Percentiles rank a stretch among this genome's conserved stretches.
phyloP scores from a whole-genome alignment of 352 stramenopile genomes.

The Globisporangium spinosum region DNA sequence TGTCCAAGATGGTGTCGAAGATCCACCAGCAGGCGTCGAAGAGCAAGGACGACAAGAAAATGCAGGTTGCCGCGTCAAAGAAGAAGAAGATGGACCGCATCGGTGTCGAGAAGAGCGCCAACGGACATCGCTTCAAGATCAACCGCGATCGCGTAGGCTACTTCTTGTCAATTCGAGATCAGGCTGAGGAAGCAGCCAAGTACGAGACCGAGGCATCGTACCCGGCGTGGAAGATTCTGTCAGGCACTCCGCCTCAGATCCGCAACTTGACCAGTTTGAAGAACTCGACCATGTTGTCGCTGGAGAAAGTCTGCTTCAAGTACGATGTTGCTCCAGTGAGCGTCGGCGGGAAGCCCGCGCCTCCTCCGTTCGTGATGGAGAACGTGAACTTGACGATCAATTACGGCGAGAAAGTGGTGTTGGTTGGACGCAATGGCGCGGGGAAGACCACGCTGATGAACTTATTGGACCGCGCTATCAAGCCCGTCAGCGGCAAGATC shows the following conservation, averaged over 20 bases:
- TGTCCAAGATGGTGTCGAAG: conserved; percentile 46
- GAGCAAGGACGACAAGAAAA: conserved; percentile 58
- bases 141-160: conserved; percentile 52
- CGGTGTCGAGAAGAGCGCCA: conserved; percentile 45
- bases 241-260: conserved; percentile 43
- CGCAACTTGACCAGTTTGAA: conserved; percentile 47
- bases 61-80: conserved; percentile 54
- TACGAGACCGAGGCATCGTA: conserved; percentile 34
- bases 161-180: conserved; percentile 26
- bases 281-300: conserved; percentile 46
- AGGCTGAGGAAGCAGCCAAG: conserved; percentile 39
- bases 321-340: conserved; percentile 23
- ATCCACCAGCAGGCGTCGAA: conserved; percentile 38
- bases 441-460: conserved; percentile 94
- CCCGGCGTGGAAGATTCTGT: conserved; percentile 42
- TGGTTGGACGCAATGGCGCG: conserved; percentile 83
- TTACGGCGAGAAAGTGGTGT: conserved; percentile 76
- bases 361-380: conserved; percentile 47
- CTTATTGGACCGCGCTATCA: conserved; percentile 85
- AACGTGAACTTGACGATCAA: conserved; percentile 70
- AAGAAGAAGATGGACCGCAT: conserved; percentile 72
- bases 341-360: conserved; percentile 7
- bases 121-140: conserved; percentile 55
- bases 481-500: conserved; percentile 37
- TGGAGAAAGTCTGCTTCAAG: conserved; percentile 49